Percentiles rank a stretch among this genome's conserved stretches.
Evolutionary conservation across 805 yeast genomes (phyloP).

Genomic region (Metschnikowia santaceciliae): DNA sequence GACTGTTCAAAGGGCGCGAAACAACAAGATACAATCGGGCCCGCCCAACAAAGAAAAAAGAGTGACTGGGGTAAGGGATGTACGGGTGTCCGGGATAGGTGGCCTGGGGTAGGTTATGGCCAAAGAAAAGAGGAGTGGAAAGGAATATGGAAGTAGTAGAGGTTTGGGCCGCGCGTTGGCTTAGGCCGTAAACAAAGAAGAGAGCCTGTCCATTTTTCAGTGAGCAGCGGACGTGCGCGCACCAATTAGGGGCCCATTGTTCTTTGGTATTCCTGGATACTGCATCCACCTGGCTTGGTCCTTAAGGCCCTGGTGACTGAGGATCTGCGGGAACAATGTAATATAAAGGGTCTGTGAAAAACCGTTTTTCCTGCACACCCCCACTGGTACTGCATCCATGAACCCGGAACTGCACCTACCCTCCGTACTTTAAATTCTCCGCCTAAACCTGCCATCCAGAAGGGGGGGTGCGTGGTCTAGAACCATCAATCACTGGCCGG

Average conservation of each 20-base stretch:
- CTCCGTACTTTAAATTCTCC: too few relatives aligned
- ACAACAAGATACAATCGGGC: not conserved
- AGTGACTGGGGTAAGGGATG: constrained; percentile 13
- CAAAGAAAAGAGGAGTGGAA: not conserved
- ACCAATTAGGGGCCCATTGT: not conserved
- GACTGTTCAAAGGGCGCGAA: not conserved
- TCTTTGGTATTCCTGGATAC: too few relatives aligned
- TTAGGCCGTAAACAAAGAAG: not conserved
- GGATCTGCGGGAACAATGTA: too few relatives aligned
- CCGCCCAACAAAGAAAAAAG: constrained; percentile 3
- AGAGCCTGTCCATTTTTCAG: too few relatives aligned
- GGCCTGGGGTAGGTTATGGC: not conserved
- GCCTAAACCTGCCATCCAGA: too few relatives aligned
- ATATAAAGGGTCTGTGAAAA: too few relatives aligned
- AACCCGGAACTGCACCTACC: too few relatives aligned
- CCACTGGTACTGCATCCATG: too few relatives aligned
- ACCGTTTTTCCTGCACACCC: too few relatives aligned
- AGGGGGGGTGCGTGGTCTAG: too few relatives aligned
- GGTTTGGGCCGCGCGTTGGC: not conserved
- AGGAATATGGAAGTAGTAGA: not conserved
- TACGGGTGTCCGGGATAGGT: not conserved
- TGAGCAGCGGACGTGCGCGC: not conserved
- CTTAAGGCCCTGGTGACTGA: too few relatives aligned
- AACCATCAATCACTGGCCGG: too few relatives aligned
- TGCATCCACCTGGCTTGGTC: not conserved